Evolutionary conservation across 768 basidiomycete species (phyloP), one percentile per base, ranked within the genome.

Genomic region (Brasilioporus rufonigricans): DNA sequence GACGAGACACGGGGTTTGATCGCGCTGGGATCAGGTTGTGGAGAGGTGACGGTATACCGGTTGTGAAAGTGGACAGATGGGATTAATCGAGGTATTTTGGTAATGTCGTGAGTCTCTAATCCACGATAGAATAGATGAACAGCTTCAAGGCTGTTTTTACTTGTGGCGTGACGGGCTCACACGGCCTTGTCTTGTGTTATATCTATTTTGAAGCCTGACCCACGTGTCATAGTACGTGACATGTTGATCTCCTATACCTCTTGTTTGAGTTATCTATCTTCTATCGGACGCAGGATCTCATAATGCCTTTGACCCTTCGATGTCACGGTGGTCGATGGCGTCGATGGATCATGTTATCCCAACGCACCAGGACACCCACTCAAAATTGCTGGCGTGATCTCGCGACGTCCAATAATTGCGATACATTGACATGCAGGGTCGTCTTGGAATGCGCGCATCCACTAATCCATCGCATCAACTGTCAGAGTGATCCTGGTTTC

Each of bases 1-100:
- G 82, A 84, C 51, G 85, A 86, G 65, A 74, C 73, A 36, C 60
- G 69, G 43, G 85, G 85, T 5, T 71, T 79, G 55, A 69, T 86
- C 49, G 83, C 73, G 7, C 57, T 86, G 21, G 83, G 80, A 5
- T 77, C 80, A 38, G 75, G 73, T 51, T 74, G 71, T 54, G 85
- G 85, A 16, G 54, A 64, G 41, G 71, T 84, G 14, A 71, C 71
- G 21, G 63, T 85, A 40, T 65, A 60, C 41, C 57, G 55, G 14
- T 40, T 68, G 43, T 68, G 44, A 69, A 29, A 9, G 21, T n/a
- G n/a, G 19, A n/a, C 27, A 24, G 32, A 43, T 31, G 32, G 29
- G 19, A 26, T 31, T n/a, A n/a, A 27, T n/a, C 26, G 57, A 40
- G 32, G 7, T 19, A 13, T n/a, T 32, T 50, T 35, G 38, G 24